Evolutionary conservation across 495 filamentous ascomycete species (phyloP), one percentile per base, ranked within the genome.

Genomic region (Xylaria scruposa): DNA sequence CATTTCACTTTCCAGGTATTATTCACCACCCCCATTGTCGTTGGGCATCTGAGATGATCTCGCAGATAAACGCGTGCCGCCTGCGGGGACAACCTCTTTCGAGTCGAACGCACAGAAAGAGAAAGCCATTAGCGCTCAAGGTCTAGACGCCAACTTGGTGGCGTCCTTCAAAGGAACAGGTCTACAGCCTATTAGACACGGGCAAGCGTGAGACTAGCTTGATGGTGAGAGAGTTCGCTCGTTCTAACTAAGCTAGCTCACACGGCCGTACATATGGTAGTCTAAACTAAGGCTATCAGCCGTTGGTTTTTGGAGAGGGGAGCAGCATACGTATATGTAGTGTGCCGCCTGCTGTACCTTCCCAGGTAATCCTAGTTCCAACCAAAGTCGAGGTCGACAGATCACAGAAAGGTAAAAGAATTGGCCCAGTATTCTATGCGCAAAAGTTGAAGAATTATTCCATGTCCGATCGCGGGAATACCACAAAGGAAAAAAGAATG

Each of bases 31-130:
- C 58, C 33, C 33, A n/a, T 40, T 8, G 38, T 44, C 49, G 65
- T 67, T 67, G 65, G 64, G 65, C 65, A 67, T 67, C 65, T 56
- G 38, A 9, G 44, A 13, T 44, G 29, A 67, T 54, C 49, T 53
- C 13, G 13, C 31, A n/a, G 64, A 33, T 38, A 6, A 26, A 56
- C 51, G 33, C 42, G 49, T 67, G 33, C 46, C 64, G 46, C n/a
- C 47, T 56, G 49, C 47, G 65, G 42, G 64, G 64, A 26, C 1
- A 51, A 21, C 49, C 49, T 53, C 49, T 53, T 31, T 38, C 49
- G 24, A 40, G 29, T 59, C 31, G 54, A 36, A 59, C 54, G 33
- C 54, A 59, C 2, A 31, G n/a, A 26, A 21, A 46, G 40, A 63
- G 58, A 46, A 21, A 63, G 58, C 33, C 26, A 38, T 46, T 63